Evolutionary conservation across 1,139 yeast species (phyloP).

Genomic region (Sugiyamaella grinbergsii): DNA sequence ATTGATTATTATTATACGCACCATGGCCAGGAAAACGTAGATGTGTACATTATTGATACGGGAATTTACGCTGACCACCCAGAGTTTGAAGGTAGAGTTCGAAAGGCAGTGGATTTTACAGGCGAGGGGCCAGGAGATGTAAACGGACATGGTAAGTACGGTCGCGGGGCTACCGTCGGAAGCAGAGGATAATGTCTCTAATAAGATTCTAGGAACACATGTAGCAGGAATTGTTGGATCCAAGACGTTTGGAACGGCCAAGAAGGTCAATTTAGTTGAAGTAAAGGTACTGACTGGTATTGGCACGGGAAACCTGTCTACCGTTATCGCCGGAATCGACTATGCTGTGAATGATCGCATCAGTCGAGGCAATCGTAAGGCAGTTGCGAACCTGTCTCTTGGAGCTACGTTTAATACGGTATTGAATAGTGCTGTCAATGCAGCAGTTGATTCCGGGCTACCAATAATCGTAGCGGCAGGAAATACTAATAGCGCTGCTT

Average conservation of each 20-base stretch:
- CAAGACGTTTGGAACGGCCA: constrained; percentile 75
- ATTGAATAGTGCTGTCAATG: constrained; percentile 72
- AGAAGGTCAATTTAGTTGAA: constrained; percentile 61
- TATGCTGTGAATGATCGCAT: constrained; percentile 68
- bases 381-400: constrained; percentile 76
- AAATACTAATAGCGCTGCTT: constrained; percentile 75
- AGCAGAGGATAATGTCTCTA: too few relatives aligned
- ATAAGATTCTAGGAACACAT: constrained; percentile 58
- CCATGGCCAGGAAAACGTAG: constrained; percentile 52
- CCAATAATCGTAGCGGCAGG: constrained; percentile 90
- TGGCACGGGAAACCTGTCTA: constrained; percentile 65
- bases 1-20: constrained; percentile 44
- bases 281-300: constrained; percentile 67
- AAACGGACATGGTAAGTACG: constrained; percentile 63
- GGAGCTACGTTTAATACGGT: constrained; percentile 72
- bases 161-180: too few relatives aligned
- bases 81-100: constrained; percentile 68
- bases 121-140: constrained; percentile 63
- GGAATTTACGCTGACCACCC: constrained; percentile 63
- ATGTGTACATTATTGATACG: constrained; percentile 80
- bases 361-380: constrained; percentile 48
- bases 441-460: constrained; percentile 71
- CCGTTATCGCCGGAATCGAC: constrained; percentile 76
- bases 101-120: constrained; percentile 60
- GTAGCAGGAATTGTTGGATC: constrained; percentile 90